Percentiles rank a stretch among this genome's conserved stretches.
Evolutionary conservation across 2,329 filamentous ascomycete species (phyloP).

Genomic region (Juglanconis sp.): DNA sequence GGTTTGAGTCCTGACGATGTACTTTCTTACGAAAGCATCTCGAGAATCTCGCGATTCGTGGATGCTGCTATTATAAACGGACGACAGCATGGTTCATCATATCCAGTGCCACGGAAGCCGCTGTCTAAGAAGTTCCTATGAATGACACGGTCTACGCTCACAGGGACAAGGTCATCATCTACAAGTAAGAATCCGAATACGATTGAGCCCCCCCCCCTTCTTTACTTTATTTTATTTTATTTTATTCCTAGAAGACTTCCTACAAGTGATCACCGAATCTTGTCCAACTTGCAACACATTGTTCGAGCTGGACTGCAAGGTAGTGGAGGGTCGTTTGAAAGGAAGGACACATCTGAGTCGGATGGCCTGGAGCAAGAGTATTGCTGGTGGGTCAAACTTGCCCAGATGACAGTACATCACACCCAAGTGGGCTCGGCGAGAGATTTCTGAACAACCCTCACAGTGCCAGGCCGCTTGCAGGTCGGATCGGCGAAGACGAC

Average conservation of each 20-base stretch:
- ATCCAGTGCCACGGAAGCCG: conserved; percentile 60
- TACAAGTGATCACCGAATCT: conserved; percentile 42
- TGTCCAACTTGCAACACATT: conserved; percentile 46
- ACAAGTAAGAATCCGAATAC: conserved; percentile 52
- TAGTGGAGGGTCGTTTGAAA: conserved; percentile 26
- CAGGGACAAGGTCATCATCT: conserved; percentile 60
- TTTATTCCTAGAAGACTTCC: conserved; percentile 31
- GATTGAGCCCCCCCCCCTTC: conserved; percentile 37
- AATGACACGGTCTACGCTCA: conserved; percentile 60
- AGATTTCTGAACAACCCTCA: conserved; percentile 56
- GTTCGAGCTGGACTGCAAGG: conserved; percentile 34
- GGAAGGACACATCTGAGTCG: conserved; percentile 55
- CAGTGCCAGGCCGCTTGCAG: no score
- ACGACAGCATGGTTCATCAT: conserved; percentile 59
- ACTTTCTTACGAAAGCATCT: conserved; percentile 42
- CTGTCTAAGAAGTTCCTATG: conserved; percentile 51
- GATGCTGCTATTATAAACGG: conserved; percentile 42
- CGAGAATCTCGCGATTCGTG: conserved; percentile 52
- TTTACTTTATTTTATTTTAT: conserved; percentile 10
- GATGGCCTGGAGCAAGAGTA: conserved; percentile 37
- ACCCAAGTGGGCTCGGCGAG: conserved; percentile 44
- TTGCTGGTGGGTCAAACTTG: conserved; percentile 54
- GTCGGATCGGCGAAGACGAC: no score
- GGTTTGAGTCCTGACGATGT: conserved; percentile 36
- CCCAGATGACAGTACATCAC: conserved; percentile 46